Evolutionary conservation across 345 rosid species (phyloP), one percentile per base, ranked within the genome.

Genomic region (Eucalyptus cloeziana): DNA sequence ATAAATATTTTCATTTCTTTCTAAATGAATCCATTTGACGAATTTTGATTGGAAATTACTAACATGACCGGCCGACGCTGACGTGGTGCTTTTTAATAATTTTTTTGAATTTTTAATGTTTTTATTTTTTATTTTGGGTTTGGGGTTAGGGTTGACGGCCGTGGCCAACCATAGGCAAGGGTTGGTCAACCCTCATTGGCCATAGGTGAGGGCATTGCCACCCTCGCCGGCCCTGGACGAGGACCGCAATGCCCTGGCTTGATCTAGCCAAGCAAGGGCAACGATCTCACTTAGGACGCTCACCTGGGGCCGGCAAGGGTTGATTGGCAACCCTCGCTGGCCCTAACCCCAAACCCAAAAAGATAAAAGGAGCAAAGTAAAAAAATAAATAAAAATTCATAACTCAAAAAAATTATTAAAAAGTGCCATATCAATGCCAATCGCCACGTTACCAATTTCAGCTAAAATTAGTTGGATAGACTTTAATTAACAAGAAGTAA

Each of bases 161-260:
- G 25, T 21, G 1, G 0, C 2, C 0, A 21, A 0, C 58, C 25
- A 8, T 0, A 21, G 2, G 56, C 40, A 0, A 19, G 10, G 24
- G 10, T 7, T 0, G 10, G 4, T 52, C 10, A 19, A 52, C 56
- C 10, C 10, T 52, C 0, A 0, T 52, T 52, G 58, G 58, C 58
- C 58, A 0, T 52, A 0, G 25, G 10, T 21, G 58, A 52, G 10
- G 58, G 58, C 5, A 0, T 52, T 2, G 9, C 10, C 1, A 0
- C 58, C 4, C 58, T 52, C 0, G 10, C 2, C 0, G 4, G 5
- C 58, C 56, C 4, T 52, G 0, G 0, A 2, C 1, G 0, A 52
- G 56, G 4, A 4, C 0, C 0, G 10, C 2, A 0, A 52, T 0
- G 1, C 58, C 58, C 4, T 51, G 0, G 9, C 0, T 0, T 0